These are phyloP conservation scores for Amanita brunnescens DNA, from an alignment of 768 basidiomycete genomes.

Conservation along the genomic window DNA sequence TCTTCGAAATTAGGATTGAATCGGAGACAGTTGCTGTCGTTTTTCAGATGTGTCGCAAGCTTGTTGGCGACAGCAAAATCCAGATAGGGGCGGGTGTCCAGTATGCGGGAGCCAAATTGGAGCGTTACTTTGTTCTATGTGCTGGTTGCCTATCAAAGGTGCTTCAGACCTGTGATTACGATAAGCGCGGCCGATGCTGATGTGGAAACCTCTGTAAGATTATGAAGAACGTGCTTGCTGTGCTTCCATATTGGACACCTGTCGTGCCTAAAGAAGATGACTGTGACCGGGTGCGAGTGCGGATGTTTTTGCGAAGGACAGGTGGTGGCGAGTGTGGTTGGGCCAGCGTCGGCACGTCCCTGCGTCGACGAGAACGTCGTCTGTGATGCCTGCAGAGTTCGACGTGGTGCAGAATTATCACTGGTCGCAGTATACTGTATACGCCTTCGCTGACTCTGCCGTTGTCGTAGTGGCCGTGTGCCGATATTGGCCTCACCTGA, in stretches of 20 bases:
- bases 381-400: neutral
- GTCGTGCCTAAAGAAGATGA: constrained; percentile 48
- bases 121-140: constrained; percentile 57
- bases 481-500: too few relatives aligned
- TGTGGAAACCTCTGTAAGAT: constrained; percentile 27
- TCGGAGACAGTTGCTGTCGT: too few relatives aligned
- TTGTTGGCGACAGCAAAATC: constrained; percentile 31
- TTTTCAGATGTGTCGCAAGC: constrained; percentile 35
- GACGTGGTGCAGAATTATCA: neutral
- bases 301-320: constrained; percentile 29
- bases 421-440: neutral
- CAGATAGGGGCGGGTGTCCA: constrained; percentile 32
- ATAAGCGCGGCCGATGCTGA: neutral
- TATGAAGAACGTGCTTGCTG: constrained; percentile 50
- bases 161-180: neutral
- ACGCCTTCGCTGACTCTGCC: neutral
- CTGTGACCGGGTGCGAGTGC: constrained; percentile 62
- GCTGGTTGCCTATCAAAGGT: constrained; percentile 73
- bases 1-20: too few relatives aligned
- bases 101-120: constrained; percentile 33
- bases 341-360: neutral
- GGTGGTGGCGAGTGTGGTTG: neutral
- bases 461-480: neutral
- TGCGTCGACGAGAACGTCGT: constrained; percentile 3
- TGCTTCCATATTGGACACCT: constrained; percentile 63